Evolutionary conservation across 2,329 filamentous ascomycete species (phyloP).

Genomic region (Colletotrichum karsti): DNA sequence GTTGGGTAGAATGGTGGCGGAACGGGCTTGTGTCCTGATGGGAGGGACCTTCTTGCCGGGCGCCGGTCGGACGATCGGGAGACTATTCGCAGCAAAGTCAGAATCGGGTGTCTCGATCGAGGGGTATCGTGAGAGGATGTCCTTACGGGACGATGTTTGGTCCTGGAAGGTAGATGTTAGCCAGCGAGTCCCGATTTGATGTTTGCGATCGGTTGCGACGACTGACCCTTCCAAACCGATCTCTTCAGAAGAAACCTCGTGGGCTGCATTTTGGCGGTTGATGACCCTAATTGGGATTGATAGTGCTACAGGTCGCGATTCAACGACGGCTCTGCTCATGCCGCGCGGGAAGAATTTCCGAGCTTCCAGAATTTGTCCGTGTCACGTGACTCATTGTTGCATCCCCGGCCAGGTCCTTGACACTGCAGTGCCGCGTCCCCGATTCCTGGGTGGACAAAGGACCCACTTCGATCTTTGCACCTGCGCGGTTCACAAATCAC

Average conservation of each 20-base stretch:
- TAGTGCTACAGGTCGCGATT: constrained; percentile 1
- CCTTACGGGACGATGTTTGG: constrained; percentile 64
- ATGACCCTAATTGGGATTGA: constrained; percentile 5
- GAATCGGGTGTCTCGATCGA: constrained; percentile 34
- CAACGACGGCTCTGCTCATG: neutral
- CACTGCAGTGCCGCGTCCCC: neutral
- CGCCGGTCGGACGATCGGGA: constrained; percentile 70
- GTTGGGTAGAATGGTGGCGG: constrained; percentile 89
- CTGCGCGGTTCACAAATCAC: neutral
- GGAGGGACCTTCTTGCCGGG: constrained; percentile 72
- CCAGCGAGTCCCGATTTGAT: neutral
- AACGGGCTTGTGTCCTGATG: constrained; percentile 86
- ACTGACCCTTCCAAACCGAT: constrained; percentile 87
- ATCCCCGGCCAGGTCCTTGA: too few relatives aligned
- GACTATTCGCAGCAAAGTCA: constrained; percentile 45
- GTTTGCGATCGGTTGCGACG: neutral
- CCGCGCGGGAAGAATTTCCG: constrained; percentile 26
- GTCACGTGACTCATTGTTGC: constrained; percentile 10
- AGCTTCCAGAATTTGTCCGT: constrained; percentile 11
- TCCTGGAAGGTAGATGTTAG: constrained; percentile 41
- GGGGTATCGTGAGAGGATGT: neutral
- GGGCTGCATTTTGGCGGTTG: constrained; percentile 66
- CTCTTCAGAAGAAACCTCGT: constrained; percentile 75
- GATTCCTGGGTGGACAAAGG: neutral
- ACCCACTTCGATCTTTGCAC: neutral